Base-by-base conservation (phyloP, 805 yeast genomes). In the Ogataea ganodermae region DNA sequence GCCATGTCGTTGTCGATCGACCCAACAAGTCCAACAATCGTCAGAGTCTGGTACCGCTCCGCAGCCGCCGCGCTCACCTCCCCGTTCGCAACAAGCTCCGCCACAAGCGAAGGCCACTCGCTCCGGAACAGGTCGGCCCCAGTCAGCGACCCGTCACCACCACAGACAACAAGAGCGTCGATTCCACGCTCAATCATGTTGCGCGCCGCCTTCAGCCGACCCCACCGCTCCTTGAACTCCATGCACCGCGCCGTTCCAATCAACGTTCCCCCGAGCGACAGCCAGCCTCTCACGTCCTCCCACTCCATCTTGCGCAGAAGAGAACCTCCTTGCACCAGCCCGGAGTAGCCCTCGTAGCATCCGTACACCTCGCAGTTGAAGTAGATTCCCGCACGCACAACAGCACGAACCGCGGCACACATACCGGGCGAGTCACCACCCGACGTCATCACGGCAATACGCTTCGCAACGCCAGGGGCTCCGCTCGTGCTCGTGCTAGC, bases 341-440 rank as follows among this genome's bases (percentile, higher is more conserved):
- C 99, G 54, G 88, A 86, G 74, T 94, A 94, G 52, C 99, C 99
- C 70, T 94, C 99, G 65, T 80, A 84, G 41, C 95, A 82, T 22
- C 95, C 97, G 61, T 77, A 94, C 24, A 90, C 92, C 53, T 90
- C 95, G 72, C 98, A 94, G 14, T 86, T 91, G 48, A 82, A 76
- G 72, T 75, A 80, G 54, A 94, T 89, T 52, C 96, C 96, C 1
- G 97, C 81, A 59, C 99, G 80, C 7, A 92, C 96, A 49, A 94
- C 96, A 0, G 98, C 96, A 53, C 99, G 78, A 6, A 94, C 99
- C 22, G 84, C 88, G 4, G 97, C 92, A 69, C 90, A 89, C 99
- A 94, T 94, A 61, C 99, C 99, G 24, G 95, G 99, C 44, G 98
- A 87, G 66, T 94, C 99, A 69, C 99, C 99, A 59, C 99, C 99